phyloP scores from a whole-genome alignment of 441 rosid genomes.

The Erodium moschatum region DNA sequence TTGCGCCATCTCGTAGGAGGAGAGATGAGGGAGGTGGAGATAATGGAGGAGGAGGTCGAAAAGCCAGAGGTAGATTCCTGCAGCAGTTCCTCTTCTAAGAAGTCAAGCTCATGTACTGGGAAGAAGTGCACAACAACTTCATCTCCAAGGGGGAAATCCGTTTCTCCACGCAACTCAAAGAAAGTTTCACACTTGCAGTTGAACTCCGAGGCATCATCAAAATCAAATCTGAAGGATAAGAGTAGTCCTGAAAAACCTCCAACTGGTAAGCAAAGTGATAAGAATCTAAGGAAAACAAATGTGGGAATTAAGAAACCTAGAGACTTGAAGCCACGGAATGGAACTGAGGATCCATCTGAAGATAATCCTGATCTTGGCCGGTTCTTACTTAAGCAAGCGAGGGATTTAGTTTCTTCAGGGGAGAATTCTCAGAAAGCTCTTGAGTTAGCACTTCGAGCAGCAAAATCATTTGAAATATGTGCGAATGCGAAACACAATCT shows the following conservation, averaged over 20 bases:
- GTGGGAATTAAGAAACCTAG: slow-evolving; percentile 37
- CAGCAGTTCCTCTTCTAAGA: slow-evolving; percentile 37
- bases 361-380: slow-evolving; percentile 53
- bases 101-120: slow-evolving; percentile 18
- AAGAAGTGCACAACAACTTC: slow-evolving; percentile 19
- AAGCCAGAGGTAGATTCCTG: slow-evolving; percentile 33
- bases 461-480: slow-evolving; percentile 45
- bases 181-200: slow-evolving; percentile 24
- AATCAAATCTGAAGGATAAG: slow-evolving; percentile 27
- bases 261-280: slow-evolving; percentile 28
- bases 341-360: slow-evolving; percentile 30
- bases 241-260: slow-evolving; percentile 32
- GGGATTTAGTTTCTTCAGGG: slow-evolving; percentile 50
- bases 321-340: slow-evolving; percentile 28
- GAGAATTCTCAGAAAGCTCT: slow-evolving; percentile 52
- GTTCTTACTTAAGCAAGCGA: slow-evolving; percentile 51
- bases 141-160: slow-evolving; percentile 26
- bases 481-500: slow-evolving; percentile 41
- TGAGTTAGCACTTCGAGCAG: slow-evolving; percentile 51
- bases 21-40: slow-evolving; percentile 45
- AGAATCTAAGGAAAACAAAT: slow-evolving; percentile 36
- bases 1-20: slow-evolving; percentile 55
- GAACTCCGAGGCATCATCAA: slow-evolving; percentile 27
- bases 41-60: slow-evolving; percentile 55
- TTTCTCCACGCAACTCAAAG: slow-evolving; percentile 35